phyloP scores from a whole-genome alignment of 2,329 filamentous ascomycete genomes.

The Botrytis deweyae region DNA sequence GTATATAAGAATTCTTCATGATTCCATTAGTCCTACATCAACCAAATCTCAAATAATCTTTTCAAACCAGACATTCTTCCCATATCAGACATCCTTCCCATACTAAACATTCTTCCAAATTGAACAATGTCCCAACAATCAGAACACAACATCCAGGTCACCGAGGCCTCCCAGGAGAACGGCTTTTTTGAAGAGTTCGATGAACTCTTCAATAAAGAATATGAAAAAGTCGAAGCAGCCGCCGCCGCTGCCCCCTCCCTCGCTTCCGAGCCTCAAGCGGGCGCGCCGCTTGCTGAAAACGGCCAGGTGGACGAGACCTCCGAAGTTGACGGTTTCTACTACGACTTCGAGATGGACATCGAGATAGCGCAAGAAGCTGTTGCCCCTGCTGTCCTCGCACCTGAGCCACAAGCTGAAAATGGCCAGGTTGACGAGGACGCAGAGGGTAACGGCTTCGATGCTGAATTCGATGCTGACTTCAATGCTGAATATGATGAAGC shows the following conservation, averaged over 20 bases:
- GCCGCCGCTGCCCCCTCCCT: neutral
- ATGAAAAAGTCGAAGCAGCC: neutral
- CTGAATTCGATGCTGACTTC: too few relatives aligned
- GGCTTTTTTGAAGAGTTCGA: accelerated
- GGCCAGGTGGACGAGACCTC: too few relatives aligned
- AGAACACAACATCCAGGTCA: neutral
- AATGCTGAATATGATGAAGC: too few relatives aligned
- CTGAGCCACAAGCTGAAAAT: neutral
- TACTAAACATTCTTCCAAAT: neutral
- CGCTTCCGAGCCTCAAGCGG: too few relatives aligned
- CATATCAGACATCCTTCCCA: neutral
- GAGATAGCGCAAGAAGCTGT: too few relatives aligned
- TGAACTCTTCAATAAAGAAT: neutral
- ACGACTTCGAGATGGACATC: too few relatives aligned
- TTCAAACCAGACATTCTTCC: neutral
- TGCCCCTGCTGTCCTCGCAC: too few relatives aligned
- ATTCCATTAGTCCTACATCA: neutral
- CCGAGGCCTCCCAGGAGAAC: neutral
- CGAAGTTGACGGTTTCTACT: too few relatives aligned
- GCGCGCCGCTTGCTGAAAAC: too few relatives aligned
- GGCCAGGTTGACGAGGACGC: neutral
- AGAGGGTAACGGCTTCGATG: neutral
- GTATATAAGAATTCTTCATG: neutral
- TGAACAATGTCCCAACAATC: neutral
- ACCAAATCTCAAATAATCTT: neutral